These are phyloP conservation scores for Solanum virginianum DNA, from an alignment of 257 asterid species.

Conservation along the genomic window DNA sequence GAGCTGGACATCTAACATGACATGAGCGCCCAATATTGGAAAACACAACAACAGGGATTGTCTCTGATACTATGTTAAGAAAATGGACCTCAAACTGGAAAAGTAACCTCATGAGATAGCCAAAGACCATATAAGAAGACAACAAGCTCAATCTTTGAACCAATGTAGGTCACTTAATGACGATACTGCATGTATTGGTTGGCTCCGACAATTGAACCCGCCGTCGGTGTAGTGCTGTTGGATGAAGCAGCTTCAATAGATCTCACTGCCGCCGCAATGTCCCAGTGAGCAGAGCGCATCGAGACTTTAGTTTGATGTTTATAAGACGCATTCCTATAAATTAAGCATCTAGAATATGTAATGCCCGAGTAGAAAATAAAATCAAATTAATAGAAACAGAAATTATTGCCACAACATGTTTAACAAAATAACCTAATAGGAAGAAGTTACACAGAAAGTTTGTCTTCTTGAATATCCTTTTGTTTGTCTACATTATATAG, in stretches of 20 bases:
- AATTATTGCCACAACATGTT: background rate
- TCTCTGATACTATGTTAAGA: background rate
- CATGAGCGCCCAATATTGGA: background rate
- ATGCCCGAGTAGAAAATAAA: background rate
- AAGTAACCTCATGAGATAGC: background rate
- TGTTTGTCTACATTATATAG: background rate
- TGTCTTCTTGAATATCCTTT: background rate
- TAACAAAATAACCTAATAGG: background rate
- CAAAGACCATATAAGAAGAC: background rate
- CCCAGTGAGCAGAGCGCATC: slow-evolving; percentile 93
- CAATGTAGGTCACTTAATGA: background rate
- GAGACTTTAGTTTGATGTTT: background rate
- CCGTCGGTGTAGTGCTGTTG: slow-evolving; percentile 1
- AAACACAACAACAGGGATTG: background rate
- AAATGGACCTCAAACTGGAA: background rate
- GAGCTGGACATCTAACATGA: background rate
- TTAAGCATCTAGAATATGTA: background rate
- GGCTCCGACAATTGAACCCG: slow-evolving; percentile 53
- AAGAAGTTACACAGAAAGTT: background rate
- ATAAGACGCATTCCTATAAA: background rate
- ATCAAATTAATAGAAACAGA: background rate
- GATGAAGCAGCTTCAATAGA: slow-evolving; percentile 83
- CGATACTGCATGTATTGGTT: slow-evolving; percentile 22
- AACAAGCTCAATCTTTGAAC: background rate
- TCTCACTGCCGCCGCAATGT: slow-evolving; percentile 82